These are phyloP conservation scores for Colletotrichum cuscutae DNA, from an alignment of 2,329 filamentous ascomycete genomes.

Conservation along the genomic window DNA sequence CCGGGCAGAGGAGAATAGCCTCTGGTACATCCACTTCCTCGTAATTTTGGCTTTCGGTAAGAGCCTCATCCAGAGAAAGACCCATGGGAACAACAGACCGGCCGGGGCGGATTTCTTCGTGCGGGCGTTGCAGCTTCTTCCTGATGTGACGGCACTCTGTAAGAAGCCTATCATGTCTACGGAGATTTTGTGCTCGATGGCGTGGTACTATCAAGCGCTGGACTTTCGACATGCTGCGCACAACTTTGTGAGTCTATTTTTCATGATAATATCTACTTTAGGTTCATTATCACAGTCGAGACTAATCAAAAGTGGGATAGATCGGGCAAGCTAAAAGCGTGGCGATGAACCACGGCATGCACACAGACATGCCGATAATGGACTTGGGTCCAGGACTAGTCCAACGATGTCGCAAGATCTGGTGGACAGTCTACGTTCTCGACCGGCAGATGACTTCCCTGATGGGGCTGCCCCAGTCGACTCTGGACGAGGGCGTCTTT, in stretches of 20 bases:
- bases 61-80: constrained; percentile 55
- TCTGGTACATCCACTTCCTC: constrained; percentile 65
- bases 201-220: constrained; percentile 62
- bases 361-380: constrained; percentile 59
- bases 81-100: constrained; percentile 48
- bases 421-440: constrained; percentile 65
- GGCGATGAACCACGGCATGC: constrained; percentile 61
- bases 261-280: too few relatives aligned
- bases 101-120: constrained; percentile 59
- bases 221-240: constrained; percentile 59
- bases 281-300: neutral
- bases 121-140: constrained; percentile 54
- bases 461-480: constrained; percentile 61
- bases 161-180: constrained; percentile 56
- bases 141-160: constrained; percentile 51
- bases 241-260: constrained; percentile 48
- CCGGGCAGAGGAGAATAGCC: constrained; percentile 31
- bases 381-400: constrained; percentile 52
- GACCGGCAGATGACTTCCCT: constrained; percentile 64
- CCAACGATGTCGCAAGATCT: constrained; percentile 59
- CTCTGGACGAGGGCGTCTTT: constrained; percentile 61
- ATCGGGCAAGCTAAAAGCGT: constrained; percentile 63
- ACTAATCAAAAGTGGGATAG: constrained; percentile 36
- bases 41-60: constrained; percentile 66
- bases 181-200: constrained; percentile 62